Conservation (phyloP, 2,329 filamentous ascomycete genomes). For the Geosmithia putterillii region DNA sequence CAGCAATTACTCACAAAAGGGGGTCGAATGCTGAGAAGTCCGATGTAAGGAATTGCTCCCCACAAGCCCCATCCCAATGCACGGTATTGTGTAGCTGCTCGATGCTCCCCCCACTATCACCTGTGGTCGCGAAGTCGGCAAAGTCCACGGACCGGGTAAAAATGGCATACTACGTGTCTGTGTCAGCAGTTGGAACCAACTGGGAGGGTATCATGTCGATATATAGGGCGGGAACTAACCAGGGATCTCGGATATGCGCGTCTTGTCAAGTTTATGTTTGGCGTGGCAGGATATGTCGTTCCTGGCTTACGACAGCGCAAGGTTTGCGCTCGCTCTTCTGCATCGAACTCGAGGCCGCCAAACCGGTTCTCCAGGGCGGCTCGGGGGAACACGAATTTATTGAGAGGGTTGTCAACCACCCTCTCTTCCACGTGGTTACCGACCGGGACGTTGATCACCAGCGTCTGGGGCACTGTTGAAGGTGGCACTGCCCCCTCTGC, state of each 20-base stretch:
- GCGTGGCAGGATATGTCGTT: constrained; percentile 23
- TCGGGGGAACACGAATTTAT: constrained; percentile 35
- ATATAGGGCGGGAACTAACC: constrained; percentile 15
- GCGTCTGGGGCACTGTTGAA: constrained; percentile 19
- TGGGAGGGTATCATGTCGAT: too few relatives aligned
- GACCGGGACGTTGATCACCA: constrained; percentile 27
- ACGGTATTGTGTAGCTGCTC: constrained; percentile 30
- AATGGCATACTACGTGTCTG: constrained; percentile 24
- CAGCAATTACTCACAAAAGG: constrained; percentile 22
- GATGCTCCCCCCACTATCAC: constrained; percentile 22
- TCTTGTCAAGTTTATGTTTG: constrained; percentile 19
- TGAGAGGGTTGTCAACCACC: constrained; percentile 37
- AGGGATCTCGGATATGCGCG: constrained; percentile 25
- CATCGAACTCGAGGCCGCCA: constrained; percentile 14
- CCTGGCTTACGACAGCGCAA: constrained; percentile 22
- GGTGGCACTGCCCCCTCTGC: constrained; percentile 28
- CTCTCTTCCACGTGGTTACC: constrained; percentile 15
- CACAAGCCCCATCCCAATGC: constrained; percentile 26
- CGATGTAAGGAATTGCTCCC: constrained; percentile 25
- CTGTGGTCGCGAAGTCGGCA: constrained; percentile 19
- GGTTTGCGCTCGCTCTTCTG: constrained; percentile 19
- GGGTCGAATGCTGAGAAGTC: constrained; percentile 31
- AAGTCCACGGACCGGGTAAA: constrained; percentile 23
- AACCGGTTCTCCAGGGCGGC: constrained; percentile 23
- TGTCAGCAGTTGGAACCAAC: constrained; percentile 1